A percentile compares a stretch with the other conserved stretches of the same genome.
Conservation (phyloP, 371 early-diverging fungal genomes). For the Apophysomyces sp. region DNA sequence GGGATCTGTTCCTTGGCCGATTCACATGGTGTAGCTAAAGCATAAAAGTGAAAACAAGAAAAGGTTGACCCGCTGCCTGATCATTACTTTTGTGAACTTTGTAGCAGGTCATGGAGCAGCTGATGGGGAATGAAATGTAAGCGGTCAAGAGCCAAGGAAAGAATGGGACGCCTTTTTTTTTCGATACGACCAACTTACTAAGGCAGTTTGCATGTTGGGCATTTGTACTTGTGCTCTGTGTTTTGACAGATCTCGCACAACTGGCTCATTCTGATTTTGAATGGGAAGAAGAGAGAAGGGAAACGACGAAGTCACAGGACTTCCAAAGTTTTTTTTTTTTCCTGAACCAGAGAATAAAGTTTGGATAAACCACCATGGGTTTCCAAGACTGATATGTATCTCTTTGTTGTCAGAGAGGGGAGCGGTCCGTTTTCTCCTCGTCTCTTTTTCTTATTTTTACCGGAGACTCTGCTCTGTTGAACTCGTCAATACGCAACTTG, state of each 20-base stretch:
- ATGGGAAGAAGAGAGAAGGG: neutral
- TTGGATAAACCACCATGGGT: too few relatives aligned
- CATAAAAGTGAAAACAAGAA: neutral
- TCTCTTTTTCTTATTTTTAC: too few relatives aligned
- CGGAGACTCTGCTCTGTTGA: too few relatives aligned
- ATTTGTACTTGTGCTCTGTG: conserved; percentile 38
- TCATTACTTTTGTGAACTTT: conserved; percentile 41
- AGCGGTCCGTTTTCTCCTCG: too few relatives aligned
- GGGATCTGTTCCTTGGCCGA: neutral
- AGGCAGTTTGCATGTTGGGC: conserved; percentile 33
- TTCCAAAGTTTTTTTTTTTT: too few relatives aligned
- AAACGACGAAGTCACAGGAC: neutral
- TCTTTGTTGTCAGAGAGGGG: too few relatives aligned
- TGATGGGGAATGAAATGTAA: neutral
- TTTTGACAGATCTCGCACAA: conserved; percentile 32
- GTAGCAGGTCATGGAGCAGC: conserved; percentile 41
- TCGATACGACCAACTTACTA: conserved; percentile 24
- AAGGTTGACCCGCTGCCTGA: neutral
- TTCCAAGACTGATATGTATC: too few relatives aligned
- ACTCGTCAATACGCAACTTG: too few relatives aligned
- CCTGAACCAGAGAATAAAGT: too few relatives aligned
- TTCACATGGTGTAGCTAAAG: neutral
- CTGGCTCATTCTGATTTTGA: conserved; percentile 5
- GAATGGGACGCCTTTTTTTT: neutral
- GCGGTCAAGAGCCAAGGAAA: neutral